Evolutionary conservation across 495 filamentous ascomycete species (phyloP), one percentile per base, ranked within the genome.

Genomic region (Platismatia glauca): DNA sequence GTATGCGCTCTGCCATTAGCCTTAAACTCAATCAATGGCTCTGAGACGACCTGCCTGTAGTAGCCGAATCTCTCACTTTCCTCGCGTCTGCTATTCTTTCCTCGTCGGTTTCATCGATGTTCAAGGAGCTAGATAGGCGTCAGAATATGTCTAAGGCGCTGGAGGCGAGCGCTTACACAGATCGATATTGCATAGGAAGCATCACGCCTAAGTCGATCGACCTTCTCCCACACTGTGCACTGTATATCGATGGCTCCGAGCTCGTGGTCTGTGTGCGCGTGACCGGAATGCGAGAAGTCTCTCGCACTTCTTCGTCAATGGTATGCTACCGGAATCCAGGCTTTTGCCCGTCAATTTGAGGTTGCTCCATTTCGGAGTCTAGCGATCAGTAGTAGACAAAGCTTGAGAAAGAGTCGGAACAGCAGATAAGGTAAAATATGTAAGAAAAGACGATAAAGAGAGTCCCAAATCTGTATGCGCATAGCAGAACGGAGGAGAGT

Each of bases 131-230:
- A 5, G 12, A 16, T n/a, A 7, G 5, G 35, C 20, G 34, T 57
- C 29, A 57, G 55, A 22, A 12, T 13, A 57, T 5, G 34, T 38
- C 33, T 38, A n/a, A 43, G 56, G 15, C 8, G 41, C 15, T 44
- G 20, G n/a, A 29, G 31, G 22, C 8, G 24, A 31, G 20, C 41
- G 2, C 37, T 58, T 43, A 58, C 56, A 58, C 56, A 2, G 56
- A 43, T 27, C 56, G 56, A 13, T 58, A 58, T 22, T 58, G 56
- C 18, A 58, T 58, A 29, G 56, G 56, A 12, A 58, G 22, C 31
- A 18, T 38, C 37, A 9, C 43, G 13, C 29, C 20, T 31, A 29
- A 12, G 20, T 58, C 56, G 56, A 41, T 43, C 20, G 35, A 58
- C 27, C 37, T 29, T 3, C 56, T 20, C 41, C 56, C 12, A 22